Percentiles rank a stretch among this genome's conserved stretches.
These are phyloP conservation scores for Aspergillus niger DNA, from an alignment of 2,329 filamentous ascomycete genomes.

Conservation along the genomic window DNA sequence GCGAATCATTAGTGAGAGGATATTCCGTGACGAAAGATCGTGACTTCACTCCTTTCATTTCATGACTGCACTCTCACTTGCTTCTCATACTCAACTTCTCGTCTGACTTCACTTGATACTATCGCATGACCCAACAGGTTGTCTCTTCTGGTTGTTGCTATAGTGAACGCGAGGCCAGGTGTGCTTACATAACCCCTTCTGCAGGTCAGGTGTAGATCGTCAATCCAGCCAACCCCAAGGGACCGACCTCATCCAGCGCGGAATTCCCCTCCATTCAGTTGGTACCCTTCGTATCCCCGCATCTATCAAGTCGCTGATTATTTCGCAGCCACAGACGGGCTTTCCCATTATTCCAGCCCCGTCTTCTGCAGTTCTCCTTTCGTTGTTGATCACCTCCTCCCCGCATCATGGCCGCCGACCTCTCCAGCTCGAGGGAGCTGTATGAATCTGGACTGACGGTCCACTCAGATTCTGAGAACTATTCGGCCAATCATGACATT, in stretches of 20 bases:
- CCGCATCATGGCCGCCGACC: constrained; percentile 37
- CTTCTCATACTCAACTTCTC: neutral
- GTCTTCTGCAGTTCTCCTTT: neutral
- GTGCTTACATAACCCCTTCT: constrained; percentile 21
- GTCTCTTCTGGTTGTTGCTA: neutral
- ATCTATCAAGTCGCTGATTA: neutral
- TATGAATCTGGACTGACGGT: constrained; percentile 48
- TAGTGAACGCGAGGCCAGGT: neutral
- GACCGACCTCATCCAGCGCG: constrained; percentile 1
- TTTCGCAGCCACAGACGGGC: neutral
- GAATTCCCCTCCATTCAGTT: neutral
- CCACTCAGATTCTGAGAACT: constrained; percentile 52
- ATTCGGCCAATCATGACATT: constrained; percentile 45
- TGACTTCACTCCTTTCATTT: neutral
- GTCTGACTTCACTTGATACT: neutral
- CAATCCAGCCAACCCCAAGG: constrained; percentile 2
- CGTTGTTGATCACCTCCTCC: constrained; percentile 3
- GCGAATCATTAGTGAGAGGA: neutral
- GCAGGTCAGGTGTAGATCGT: constrained; percentile 13
- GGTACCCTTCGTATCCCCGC: neutral
- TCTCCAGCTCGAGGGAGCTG: constrained; percentile 38
- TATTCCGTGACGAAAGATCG: neutral
- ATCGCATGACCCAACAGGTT: neutral
- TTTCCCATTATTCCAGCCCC: neutral
- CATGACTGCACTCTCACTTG: neutral